Percentiles rank a stretch among this genome's conserved stretches.
phyloP scores from a whole-genome alignment of 768 basidiomycete species.

The Lactifluus piperatus region DNA sequence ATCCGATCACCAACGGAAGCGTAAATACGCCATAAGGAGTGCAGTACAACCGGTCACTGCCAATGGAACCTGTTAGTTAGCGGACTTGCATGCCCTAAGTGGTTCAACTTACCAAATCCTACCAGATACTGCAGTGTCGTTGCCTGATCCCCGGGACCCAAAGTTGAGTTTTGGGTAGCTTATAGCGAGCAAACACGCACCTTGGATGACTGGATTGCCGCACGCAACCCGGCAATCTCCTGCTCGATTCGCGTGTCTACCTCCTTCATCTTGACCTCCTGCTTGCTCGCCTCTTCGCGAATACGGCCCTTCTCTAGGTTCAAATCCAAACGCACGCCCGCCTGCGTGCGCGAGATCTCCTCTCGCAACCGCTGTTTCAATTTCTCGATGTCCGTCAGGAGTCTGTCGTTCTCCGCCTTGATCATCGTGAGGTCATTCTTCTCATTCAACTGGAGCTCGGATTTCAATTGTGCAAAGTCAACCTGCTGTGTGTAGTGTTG shows the following conservation, averaged over 20 bases:
- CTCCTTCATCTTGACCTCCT: constrained; percentile 95
- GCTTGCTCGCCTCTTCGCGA: constrained; percentile 83
- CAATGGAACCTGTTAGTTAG: constrained; percentile 14
- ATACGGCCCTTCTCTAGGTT: constrained; percentile 96
- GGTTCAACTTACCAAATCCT: constrained; percentile 58
- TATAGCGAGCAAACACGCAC: constrained; percentile 29
- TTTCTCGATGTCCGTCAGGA: constrained; percentile 86
- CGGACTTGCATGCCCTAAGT: not conserved
- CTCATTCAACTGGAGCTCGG: constrained; percentile 91
- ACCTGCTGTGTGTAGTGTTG: constrained; percentile 93
- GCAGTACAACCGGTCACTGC: constrained; percentile 81
- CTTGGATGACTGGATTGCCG: constrained; percentile 80
- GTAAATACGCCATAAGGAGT: constrained; percentile 78
- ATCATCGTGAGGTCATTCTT: constrained; percentile 94
- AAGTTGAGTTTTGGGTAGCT: not conserved
- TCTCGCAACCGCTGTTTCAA: constrained; percentile 88
- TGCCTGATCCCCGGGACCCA: constrained; percentile 37
- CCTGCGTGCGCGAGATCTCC: constrained; percentile 87
- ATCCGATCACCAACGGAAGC: constrained; percentile 42
- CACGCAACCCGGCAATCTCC: constrained; percentile 82
- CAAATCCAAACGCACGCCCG: constrained; percentile 86
- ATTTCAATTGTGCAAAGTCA: constrained; percentile 94
- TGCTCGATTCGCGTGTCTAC: constrained; percentile 96
- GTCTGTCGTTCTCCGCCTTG: constrained; percentile 94
- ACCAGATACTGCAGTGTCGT: constrained; percentile 83